A percentile compares a stretch with the other conserved stretches of the same genome.
phyloP scores from a whole-genome alignment of 257 asterid species.

The Primulina tabacum region DNA sequence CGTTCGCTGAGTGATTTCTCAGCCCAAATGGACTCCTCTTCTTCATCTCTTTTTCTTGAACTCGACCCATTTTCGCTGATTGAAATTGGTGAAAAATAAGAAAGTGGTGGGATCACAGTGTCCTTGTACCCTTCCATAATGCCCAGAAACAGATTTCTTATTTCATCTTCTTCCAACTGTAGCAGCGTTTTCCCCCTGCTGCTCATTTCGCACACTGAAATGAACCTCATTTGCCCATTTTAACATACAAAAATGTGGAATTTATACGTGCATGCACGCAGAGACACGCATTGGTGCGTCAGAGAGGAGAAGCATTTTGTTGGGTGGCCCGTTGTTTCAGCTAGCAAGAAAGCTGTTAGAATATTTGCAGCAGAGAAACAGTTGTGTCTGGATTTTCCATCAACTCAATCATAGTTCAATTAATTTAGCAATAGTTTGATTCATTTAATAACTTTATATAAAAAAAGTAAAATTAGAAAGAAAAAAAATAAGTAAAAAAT shows the following conservation, averaged over 20 bases:
- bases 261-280: background rate
- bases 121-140: slow-evolving; percentile 58
- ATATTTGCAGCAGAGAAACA: slow-evolving; percentile 29
- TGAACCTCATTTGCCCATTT: background rate
- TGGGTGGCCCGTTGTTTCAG: background rate
- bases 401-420: too few species aligned
- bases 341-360: background rate
- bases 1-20: slow-evolving; percentile 25
- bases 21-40: background rate
- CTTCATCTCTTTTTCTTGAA: slow-evolving; percentile 21
- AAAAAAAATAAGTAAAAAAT: too few species aligned
- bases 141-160: slow-evolving; percentile 37
- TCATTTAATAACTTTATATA: too few species aligned
- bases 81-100: slow-evolving; percentile 31
- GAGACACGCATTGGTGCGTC: slow-evolving; percentile 5
- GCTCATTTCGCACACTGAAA: background rate
- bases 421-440: too few species aligned
- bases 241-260: slow-evolving; percentile 16
- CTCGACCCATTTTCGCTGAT: slow-evolving; percentile 18
- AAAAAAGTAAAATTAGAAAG: too few species aligned
- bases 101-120: slow-evolving; percentile 43
- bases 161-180: slow-evolving; percentile 40
- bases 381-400: background rate
- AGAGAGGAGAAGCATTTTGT: slow-evolving; percentile 7
- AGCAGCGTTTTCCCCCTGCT: background rate